phyloP scores from a whole-genome alignment of 2,329 filamentous ascomycete species.

The Ophiobolus disseminans region DNA sequence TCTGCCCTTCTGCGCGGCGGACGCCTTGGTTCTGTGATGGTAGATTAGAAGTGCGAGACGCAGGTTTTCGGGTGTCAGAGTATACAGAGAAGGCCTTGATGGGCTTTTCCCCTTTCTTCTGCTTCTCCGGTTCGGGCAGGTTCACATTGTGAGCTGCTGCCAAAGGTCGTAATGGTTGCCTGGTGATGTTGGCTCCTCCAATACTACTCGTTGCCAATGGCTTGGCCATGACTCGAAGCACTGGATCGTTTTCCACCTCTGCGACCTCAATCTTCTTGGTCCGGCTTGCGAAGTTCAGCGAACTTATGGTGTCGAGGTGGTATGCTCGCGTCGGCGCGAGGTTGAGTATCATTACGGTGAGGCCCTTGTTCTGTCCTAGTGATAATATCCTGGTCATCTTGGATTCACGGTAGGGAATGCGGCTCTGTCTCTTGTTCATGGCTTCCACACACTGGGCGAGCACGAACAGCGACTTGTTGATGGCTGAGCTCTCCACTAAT shows the following conservation, averaged over 20 bases:
- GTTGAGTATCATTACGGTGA: slow-evolving; percentile 97
- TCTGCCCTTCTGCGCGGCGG: slow-evolving; percentile 51
- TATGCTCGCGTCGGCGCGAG: slow-evolving; percentile 90
- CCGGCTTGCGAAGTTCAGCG: slow-evolving; percentile 90
- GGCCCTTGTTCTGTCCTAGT: slow-evolving; percentile 90
- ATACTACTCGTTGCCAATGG: slow-evolving; percentile 48
- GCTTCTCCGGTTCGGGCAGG: slow-evolving; percentile 60
- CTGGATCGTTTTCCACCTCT: slow-evolving; percentile 93
- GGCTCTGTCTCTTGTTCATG: slow-evolving; percentile 75
- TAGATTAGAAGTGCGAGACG: slow-evolving; percentile 35
- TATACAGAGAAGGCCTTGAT: slow-evolving; percentile 87
- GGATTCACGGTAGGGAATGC: slow-evolving; percentile 91
- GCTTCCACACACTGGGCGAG: slow-evolving; percentile 95
- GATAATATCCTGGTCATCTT: slow-evolving; percentile 97
- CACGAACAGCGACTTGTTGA: slow-evolving; percentile 97
- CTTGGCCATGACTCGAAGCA: slow-evolving; percentile 63
- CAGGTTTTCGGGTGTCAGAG: slow-evolving; percentile 63
- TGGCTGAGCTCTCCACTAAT: slow-evolving; percentile 92
- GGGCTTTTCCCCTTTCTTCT: slow-evolving; percentile 69
- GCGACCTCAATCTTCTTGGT: slow-evolving; percentile 96
- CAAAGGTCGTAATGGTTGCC: slow-evolving; percentile 82
- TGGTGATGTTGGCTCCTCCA: slow-evolving; percentile 53
- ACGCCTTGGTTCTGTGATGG: slow-evolving; percentile 43
- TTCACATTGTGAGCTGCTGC: slow-evolving; percentile 78
- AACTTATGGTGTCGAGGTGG: slow-evolving; percentile 91